Conservation (phyloP, 176 grass and related monocot species). For the Microstegium vimineum region DNA sequence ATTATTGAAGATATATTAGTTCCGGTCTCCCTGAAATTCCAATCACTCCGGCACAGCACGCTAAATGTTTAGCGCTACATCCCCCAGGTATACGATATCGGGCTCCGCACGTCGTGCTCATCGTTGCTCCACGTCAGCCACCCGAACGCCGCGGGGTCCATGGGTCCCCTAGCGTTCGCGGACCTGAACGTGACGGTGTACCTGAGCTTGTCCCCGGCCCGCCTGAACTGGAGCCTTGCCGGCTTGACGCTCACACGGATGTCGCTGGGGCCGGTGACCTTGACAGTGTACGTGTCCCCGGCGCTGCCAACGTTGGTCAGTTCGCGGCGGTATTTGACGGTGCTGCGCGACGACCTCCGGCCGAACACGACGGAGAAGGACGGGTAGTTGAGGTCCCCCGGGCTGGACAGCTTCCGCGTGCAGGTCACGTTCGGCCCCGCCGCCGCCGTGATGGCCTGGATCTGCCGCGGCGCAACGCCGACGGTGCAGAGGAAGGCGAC, state of each 20-base stretch:
- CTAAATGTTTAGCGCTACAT: neutral
- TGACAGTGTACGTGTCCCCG: slow-evolving; percentile 40
- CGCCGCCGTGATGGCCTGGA: slow-evolving; percentile 65
- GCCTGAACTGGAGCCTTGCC: slow-evolving; percentile 56
- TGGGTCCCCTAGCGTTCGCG: slow-evolving; percentile 29
- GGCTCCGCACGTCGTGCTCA: slow-evolving; percentile 64
- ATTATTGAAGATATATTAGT: slow-evolving; percentile 14
- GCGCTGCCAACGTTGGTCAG: slow-evolving; percentile 68
- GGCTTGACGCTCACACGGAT: slow-evolving; percentile 64
- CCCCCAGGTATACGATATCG: slow-evolving; percentile 67
- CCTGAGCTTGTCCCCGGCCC: slow-evolving; percentile 46
- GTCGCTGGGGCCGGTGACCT: slow-evolving; percentile 40
- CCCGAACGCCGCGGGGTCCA: slow-evolving; percentile 54
- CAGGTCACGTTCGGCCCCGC: slow-evolving; percentile 54
- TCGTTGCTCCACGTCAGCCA: slow-evolving; percentile 71
- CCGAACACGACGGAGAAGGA: slow-evolving; percentile 85
- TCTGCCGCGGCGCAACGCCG: slow-evolving; percentile 44
- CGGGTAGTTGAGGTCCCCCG: slow-evolving; percentile 87
- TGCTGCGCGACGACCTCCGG: slow-evolving; percentile 34
- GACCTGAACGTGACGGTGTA: slow-evolving; percentile 66
- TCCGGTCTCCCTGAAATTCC: neutral
- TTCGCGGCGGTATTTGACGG: slow-evolving; percentile 60
- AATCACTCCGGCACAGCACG: neutral
- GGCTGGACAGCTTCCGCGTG: slow-evolving; percentile 56
- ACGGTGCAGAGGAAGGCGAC: slow-evolving; percentile 79